These are phyloP conservation scores for Phycomyces nitens DNA, from an alignment of 192 early-diverging fungal species.

Conservation along the genomic window DNA sequence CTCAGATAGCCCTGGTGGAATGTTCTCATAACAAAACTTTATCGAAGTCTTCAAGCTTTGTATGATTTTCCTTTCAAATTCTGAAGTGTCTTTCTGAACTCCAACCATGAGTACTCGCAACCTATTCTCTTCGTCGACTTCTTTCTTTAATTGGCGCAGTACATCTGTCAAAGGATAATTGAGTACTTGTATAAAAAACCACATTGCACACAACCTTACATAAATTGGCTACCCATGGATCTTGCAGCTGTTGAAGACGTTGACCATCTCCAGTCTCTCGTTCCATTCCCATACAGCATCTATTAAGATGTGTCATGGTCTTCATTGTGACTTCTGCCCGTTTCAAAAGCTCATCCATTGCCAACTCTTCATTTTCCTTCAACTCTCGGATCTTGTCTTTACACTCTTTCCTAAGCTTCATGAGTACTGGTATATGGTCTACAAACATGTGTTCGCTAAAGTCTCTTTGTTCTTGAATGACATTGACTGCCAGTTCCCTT, in stretches of 20 bases:
- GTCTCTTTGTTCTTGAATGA: constrained; percentile 2
- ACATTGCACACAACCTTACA: constrained; percentile 20
- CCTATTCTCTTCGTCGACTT: constrained; percentile 39
- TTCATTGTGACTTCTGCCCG: constrained; percentile 41
- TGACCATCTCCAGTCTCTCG: constrained; percentile 16
- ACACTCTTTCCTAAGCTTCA: constrained; percentile 38
- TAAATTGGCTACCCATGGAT: constrained; percentile 38
- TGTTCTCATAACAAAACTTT: constrained; percentile 11
- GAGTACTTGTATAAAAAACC: not conserved
- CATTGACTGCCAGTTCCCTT: not conserved
- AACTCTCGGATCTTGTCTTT: constrained; percentile 41
- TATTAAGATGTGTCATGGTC: constrained; percentile 32
- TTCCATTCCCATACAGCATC: constrained; percentile 25
- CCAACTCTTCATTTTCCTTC: constrained; percentile 28
- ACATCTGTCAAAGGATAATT: constrained; percentile 19
- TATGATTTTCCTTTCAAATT: constrained; percentile 26
- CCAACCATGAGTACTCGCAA: constrained; percentile 26
- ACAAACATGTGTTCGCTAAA: constrained; percentile 8
- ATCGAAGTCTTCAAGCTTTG: constrained; percentile 18
- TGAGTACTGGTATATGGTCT: constrained; percentile 35
- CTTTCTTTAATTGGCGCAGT: constrained; percentile 27
- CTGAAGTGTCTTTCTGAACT: constrained; percentile 23
- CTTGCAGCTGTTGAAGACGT: constrained; percentile 25
- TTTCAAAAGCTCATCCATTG: constrained; percentile 38
- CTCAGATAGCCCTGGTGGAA: constrained; percentile 14